Percentiles rank a stretch among this genome's conserved stretches.
These are phyloP conservation scores for Cyberlindnera xylosilytica DNA, from an alignment of 805 yeast species.

Conservation along the genomic window DNA sequence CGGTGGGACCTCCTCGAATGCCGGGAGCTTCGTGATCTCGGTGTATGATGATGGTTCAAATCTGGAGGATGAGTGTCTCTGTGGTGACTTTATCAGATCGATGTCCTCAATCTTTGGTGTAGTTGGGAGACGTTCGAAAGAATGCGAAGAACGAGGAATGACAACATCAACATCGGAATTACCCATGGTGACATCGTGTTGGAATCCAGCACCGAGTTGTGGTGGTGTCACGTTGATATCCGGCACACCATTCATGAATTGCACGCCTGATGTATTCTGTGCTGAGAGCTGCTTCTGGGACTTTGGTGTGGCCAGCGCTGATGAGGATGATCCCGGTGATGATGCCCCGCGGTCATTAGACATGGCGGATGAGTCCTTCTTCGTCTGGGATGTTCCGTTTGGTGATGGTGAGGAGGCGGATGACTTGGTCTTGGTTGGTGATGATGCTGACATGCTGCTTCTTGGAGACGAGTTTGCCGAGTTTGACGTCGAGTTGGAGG, in stretches of 20 bases:
- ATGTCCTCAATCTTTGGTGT: constrained; percentile 57
- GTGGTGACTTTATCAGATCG: constrained; percentile 81
- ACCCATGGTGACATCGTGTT: constrained; percentile 10
- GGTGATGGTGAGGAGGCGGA: constrained; percentile 10
- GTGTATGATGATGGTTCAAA: constrained; percentile 75
- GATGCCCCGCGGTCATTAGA: constrained; percentile 4
- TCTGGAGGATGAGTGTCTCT: constrained; percentile 88
- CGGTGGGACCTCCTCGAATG: constrained; percentile 83
- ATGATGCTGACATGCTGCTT: constrained; percentile 19
- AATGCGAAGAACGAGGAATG: constrained; percentile 45
- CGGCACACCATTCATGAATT: constrained; percentile 10
- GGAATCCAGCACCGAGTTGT: constrained; percentile 1
- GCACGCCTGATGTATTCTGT: constrained; percentile 5
- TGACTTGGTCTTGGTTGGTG: constrained; percentile 18
- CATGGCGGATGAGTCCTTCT: constrained; percentile 4
- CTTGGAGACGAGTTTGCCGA: constrained; percentile 26
- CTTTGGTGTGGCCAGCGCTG: constrained; percentile 3
- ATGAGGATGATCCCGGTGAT: constrained; percentile 1
- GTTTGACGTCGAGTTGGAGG: constrained; percentile 18
- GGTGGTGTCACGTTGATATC: constrained; percentile 20
- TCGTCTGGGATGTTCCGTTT: constrained; percentile 1
- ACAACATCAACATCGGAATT: constrained; percentile 16
- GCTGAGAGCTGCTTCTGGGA: constrained; percentile 1
- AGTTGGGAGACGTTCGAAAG: constrained; percentile 54
- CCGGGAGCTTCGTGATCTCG: constrained; percentile 72